Evolutionary conservation across 768 basidiomycete species (phyloP).

Genomic region (Megacollybia marginata): DNA sequence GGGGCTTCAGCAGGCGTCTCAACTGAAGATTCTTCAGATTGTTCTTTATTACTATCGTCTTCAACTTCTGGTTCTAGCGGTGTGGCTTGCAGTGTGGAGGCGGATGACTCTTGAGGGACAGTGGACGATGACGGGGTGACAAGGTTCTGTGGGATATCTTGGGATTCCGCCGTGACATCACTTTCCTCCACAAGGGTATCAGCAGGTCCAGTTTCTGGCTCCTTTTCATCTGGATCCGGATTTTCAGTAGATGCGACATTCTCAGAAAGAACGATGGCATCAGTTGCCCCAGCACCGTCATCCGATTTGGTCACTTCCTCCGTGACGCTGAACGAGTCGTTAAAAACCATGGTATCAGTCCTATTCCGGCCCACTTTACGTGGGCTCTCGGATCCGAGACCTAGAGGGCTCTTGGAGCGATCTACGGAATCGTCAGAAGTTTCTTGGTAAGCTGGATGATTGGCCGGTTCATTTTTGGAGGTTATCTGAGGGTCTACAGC

Average conservation of each 20-base stretch:
- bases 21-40: too few relatives aligned
- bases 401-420: constrained; percentile 8
- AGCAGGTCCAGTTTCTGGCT: background rate
- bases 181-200: background rate
- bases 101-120: background rate
- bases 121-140: constrained; percentile 1
- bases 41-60: too few relatives aligned
- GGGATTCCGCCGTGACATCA: background rate
- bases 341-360: constrained; percentile 52
- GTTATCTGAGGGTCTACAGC: constrained; percentile 24
- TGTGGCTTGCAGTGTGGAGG: background rate
- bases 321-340: constrained; percentile 1
- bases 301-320: constrained; percentile 3
- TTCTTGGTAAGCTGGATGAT: too few relatives aligned
- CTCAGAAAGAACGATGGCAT: background rate
- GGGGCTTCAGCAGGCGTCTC: too few relatives aligned
- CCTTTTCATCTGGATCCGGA: background rate
- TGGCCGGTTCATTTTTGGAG: background rate
- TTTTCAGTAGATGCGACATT: background rate
- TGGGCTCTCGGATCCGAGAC: constrained; percentile 20
- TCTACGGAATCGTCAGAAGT: background rate
- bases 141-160: background rate
- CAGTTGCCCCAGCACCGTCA: background rate
- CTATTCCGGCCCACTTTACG: constrained; percentile 32
- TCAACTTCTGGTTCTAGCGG: background rate